phyloP scores from a whole-genome alignment of 148 eudicot genomes.

The Agrostemma githago region DNA sequence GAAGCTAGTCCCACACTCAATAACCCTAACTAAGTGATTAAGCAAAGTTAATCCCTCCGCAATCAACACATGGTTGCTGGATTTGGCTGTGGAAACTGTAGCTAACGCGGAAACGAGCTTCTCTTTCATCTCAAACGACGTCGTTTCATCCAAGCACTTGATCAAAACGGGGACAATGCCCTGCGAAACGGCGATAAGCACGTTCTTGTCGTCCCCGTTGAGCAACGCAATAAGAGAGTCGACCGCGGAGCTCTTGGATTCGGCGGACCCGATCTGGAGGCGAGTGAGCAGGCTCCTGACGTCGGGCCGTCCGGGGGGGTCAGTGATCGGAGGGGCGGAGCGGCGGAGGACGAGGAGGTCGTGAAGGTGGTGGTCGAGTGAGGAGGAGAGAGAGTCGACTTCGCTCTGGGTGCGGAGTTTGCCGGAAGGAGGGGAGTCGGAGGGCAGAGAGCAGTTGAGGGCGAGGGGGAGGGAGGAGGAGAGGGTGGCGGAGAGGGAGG shows the following conservation, averaged over 20 bases:
- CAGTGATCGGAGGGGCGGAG: constrained; percentile 1
- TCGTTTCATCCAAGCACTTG: constrained; percentile 53
- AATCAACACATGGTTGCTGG: constrained; percentile 49
- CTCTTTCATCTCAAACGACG: constrained; percentile 53
- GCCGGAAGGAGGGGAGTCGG: constrained; percentile 41
- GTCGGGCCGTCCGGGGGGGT: constrained; percentile 29
- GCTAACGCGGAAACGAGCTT: constrained; percentile 57
- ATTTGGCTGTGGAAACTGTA: constrained; percentile 56
- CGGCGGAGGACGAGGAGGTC: constrained; percentile 50
- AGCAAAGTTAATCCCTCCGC: constrained; percentile 61
- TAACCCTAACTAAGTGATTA: constrained; percentile 57
- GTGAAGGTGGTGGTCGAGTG: constrained; percentile 38
- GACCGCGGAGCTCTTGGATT: constrained; percentile 50
- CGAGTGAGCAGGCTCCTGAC: constrained; percentile 54
- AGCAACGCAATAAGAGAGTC: constrained; percentile 45
- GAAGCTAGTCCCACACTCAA: constrained; percentile 62
- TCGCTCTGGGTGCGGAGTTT: constrained; percentile 76
- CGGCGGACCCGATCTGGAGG: constrained; percentile 59
- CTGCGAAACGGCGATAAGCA: constrained; percentile 67
- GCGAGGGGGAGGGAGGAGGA: constrained; percentile 46
- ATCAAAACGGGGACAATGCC: constrained; percentile 74
- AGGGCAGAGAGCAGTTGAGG: constrained; percentile 28
- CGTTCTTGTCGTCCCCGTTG: constrained; percentile 64
- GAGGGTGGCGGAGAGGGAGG: constrained; percentile 42
- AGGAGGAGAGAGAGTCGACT: constrained; percentile 51